phyloP scores from a whole-genome alignment of 176 grass and related monocot genomes.

The Elymus sibiricus region DNA sequence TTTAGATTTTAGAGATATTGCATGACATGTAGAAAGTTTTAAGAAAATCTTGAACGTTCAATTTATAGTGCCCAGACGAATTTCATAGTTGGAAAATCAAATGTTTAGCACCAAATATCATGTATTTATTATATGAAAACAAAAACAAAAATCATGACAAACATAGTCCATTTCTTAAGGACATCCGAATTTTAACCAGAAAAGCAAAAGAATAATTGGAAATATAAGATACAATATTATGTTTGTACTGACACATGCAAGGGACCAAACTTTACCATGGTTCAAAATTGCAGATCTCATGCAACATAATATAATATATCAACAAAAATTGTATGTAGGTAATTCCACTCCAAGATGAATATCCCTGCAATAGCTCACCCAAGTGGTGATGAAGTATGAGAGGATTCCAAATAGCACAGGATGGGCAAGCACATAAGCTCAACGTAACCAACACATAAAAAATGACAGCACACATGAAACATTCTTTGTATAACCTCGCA shows the following conservation, averaged over 20 bases:
- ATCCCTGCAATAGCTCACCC: not conserved
- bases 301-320: slow-evolving; percentile 52
- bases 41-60: too few relatives aligned
- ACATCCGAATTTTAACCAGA: too few relatives aligned
- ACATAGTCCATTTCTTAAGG: too few relatives aligned
- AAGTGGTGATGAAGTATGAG: not conserved
- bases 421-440: not conserved
- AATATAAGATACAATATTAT: not conserved
- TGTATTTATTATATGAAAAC: too few relatives aligned
- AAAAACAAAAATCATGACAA: too few relatives aligned
- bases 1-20: too few relatives aligned
- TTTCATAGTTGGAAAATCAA: too few relatives aligned
- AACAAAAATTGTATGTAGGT: too few relatives aligned
- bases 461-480: slow-evolving; percentile 7
- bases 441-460: not conserved
- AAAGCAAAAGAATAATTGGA: not conserved
- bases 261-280: not conserved
- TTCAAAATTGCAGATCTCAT: not conserved
- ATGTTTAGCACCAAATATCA: too few relatives aligned
- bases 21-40: too few relatives aligned
- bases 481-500: not conserved
- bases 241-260: not conserved
- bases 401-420: not conserved
- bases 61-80: too few relatives aligned
- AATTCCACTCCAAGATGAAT: too few relatives aligned